A percentile compares a stretch with the other conserved stretches of the same genome.
phyloP scores from a whole-genome alignment of 139 green algal species.

The Yamagishiella unicocca region DNA sequence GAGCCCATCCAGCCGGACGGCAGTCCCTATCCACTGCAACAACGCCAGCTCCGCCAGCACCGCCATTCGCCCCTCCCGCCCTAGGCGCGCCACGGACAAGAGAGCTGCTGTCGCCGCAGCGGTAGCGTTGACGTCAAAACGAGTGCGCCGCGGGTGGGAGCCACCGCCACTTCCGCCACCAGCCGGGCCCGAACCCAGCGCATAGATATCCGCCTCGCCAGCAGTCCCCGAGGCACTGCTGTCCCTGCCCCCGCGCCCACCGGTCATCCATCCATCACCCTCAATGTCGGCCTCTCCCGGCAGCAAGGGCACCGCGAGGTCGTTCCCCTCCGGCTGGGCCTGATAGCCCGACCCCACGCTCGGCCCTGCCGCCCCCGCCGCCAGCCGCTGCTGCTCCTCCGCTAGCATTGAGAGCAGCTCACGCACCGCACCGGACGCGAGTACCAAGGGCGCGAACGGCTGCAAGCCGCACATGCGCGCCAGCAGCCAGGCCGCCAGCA shows the following conservation, averaged over 20 bases:
- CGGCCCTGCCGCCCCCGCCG: too few relatives aligned
- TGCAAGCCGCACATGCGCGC: neutral
- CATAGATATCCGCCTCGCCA: neutral
- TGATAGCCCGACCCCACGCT: too few relatives aligned
- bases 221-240: neutral
- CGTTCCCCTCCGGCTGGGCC: neutral
- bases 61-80: neutral
- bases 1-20: neutral
- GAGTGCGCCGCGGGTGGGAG: neutral
- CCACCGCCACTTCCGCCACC: too few relatives aligned
- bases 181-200: too few relatives aligned
- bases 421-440: neutral
- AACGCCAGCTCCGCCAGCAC: too few relatives aligned
- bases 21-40: conserved; percentile 57
- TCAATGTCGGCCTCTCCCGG: too few relatives aligned
- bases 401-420: conserved; percentile 6
- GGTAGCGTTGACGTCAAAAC: conserved; percentile 12
- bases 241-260: neutral
- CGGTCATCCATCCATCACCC: too few relatives aligned
- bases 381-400: too few relatives aligned
- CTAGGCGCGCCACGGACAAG: neutral
- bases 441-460: neutral
- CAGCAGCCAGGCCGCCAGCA: conserved; percentile 29
- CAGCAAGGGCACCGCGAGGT: neutral
- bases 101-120: conserved; percentile 16